Evolutionary conservation across 371 early-diverging fungal species (phyloP).

Genomic region (Mortierella sp.): DNA sequence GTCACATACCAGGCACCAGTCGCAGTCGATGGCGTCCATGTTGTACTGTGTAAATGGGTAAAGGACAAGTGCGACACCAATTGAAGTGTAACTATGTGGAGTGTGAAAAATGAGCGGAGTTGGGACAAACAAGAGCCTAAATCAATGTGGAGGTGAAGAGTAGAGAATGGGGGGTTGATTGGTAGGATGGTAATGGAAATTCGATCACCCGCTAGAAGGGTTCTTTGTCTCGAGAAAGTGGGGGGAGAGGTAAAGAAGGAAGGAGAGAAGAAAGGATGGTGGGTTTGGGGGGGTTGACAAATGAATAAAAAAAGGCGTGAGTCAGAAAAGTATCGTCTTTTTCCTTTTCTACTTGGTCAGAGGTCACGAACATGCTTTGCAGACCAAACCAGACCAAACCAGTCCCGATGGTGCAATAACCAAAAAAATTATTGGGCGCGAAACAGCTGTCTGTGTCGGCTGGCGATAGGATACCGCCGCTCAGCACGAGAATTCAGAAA

Average conservation of each 20-base stretch:
- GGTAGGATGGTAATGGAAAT: not conserved
- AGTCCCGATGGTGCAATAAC: not conserved
- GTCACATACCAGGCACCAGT: constrained; percentile 58
- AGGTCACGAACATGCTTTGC: no score
- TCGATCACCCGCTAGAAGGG: not conserved
- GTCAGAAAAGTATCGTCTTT: not conserved
- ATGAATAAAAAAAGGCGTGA: not conserved
- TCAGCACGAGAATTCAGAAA: no score
- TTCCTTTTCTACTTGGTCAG: no score
- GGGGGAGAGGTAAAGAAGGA: no score
- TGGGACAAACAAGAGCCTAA: constrained; percentile 1
- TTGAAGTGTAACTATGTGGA: not conserved
- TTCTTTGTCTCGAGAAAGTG: not conserved
- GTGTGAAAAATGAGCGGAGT: not conserved
- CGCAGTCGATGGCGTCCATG: constrained; percentile 57
- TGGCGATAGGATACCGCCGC: not conserved
- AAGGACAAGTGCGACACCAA: not conserved
- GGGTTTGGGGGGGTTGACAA: no score
- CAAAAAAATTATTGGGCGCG: not conserved
- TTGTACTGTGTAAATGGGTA: not conserved
- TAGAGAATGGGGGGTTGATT: not conserved
- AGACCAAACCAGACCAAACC: no score
- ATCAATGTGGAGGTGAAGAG: not conserved
- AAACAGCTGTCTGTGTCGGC: constrained; percentile 1
- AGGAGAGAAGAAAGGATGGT: no score